Percentiles rank a stretch among this genome's conserved stretches.
These are phyloP conservation scores for Volutella citrinella DNA, from an alignment of 2,329 filamentous ascomycete genomes.

Conservation along the genomic window DNA sequence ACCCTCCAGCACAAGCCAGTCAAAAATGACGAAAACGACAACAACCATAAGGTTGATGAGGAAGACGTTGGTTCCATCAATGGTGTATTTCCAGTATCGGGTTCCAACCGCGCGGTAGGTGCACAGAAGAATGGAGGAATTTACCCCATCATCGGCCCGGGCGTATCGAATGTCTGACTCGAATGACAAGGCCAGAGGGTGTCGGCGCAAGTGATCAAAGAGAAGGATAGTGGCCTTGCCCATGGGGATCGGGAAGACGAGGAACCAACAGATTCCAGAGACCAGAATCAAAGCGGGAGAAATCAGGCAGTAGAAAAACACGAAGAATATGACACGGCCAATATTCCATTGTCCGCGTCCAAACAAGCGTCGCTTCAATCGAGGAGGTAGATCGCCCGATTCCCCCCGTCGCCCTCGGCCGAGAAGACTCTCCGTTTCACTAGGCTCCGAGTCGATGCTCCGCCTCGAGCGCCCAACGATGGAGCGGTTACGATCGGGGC, in stretches of 20 bases:
- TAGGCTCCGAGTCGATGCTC: constrained; percentile 79
- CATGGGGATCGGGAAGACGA: constrained; percentile 99
- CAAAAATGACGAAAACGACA: constrained; percentile 91
- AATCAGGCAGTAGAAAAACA: constrained; percentile 92
- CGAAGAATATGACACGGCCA: constrained; percentile 91
- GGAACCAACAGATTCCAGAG: constrained; percentile 87
- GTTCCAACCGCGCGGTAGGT: constrained; percentile 92
- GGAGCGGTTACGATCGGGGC: constrained; percentile 72
- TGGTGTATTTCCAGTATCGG: constrained; percentile 99
- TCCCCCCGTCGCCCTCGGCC: constrained; percentile 57
- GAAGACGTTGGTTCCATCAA: constrained; percentile 98
- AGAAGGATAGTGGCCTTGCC: constrained; percentile 89
- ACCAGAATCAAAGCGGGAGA: constrained; percentile 83
- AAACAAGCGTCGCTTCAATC: constrained; percentile 80
- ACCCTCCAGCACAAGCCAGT: constrained; percentile 77
- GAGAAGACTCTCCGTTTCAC: constrained; percentile 87
- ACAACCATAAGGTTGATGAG: constrained; percentile 94
- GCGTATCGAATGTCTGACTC: constrained; percentile 79
- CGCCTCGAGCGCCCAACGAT: constrained; percentile 82
- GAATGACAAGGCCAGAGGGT: constrained; percentile 90
- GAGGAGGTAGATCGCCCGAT: constrained; percentile 34
- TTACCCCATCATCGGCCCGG: constrained; percentile 66
- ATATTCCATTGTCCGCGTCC: constrained; percentile 95
- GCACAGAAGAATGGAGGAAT: constrained; percentile 86
- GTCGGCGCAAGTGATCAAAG: constrained; percentile 86